A percentile compares a stretch with the other conserved stretches of the same genome.
Conservation (phyloP, 2,329 filamentous ascomycete species). For the Bipolaris oryzae region DNA sequence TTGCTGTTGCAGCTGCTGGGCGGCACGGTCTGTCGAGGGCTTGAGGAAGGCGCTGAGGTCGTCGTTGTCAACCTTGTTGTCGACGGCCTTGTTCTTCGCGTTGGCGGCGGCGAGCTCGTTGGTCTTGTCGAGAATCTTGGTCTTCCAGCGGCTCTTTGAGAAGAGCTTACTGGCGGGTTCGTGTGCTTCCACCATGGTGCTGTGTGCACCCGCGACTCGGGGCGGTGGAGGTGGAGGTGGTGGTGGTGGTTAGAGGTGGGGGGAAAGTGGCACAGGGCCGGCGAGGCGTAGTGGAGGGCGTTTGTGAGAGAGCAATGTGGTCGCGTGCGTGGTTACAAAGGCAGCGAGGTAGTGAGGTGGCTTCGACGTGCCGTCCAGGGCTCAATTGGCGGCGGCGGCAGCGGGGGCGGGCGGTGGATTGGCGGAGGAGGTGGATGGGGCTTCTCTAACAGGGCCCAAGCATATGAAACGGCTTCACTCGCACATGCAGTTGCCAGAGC, state of each 20-base stretch:
- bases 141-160: slow-evolving; percentile 55
- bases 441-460: slow-evolving; percentile 14
- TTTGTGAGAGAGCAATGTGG: not conserved
- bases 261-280: not conserved
- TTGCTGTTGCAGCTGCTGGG: slow-evolving; percentile 35
- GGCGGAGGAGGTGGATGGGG: slow-evolving; percentile 3
- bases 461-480: slow-evolving; percentile 13
- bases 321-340: slow-evolving; percentile 9
- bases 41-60: slow-evolving; percentile 65
- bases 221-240: not conserved
- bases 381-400: slow-evolving; percentile 7
- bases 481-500: slow-evolving; percentile 9
- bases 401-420: slow-evolving; percentile 5
- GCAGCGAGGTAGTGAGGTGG: not conserved
- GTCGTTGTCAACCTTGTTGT: slow-evolving; percentile 28
- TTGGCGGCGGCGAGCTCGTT: slow-evolving; percentile 46
- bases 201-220: slow-evolving; percentile 12
- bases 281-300: not conserved
- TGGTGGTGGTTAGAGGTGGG: not conserved
- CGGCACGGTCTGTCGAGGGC: slow-evolving; percentile 56
- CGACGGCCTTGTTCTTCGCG: slow-evolving; percentile 31
- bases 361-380: not conserved
- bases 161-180: slow-evolving; percentile 45
- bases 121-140: slow-evolving; percentile 53
- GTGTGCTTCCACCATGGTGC: slow-evolving; percentile 43